Evolutionary conservation across 2,329 filamentous ascomycete genomes (phyloP).

Genomic region (Talaromyces sp.): DNA sequence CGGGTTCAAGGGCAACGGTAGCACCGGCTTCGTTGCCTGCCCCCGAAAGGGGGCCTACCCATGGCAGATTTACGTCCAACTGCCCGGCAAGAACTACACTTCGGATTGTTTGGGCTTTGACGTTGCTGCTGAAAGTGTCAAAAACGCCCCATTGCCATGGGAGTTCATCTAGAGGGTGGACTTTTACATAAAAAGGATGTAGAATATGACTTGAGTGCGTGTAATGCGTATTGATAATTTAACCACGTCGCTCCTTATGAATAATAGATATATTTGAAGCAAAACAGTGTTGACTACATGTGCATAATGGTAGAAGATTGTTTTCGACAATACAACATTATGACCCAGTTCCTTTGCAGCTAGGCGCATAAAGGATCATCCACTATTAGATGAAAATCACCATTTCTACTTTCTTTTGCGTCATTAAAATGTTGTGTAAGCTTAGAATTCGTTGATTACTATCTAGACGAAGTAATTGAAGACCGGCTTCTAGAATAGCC

Average conservation of each 20-base stretch:
- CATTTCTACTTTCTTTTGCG: too few species aligned
- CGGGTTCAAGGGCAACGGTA: neutral
- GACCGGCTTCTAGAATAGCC: too few species aligned
- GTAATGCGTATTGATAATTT: neutral
- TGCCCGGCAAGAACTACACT: neutral
- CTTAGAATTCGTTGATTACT: too few species aligned
- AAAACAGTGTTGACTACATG: neutral
- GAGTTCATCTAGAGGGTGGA: neutral
- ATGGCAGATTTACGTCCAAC: neutral
- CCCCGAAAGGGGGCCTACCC: neutral
- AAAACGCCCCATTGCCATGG: neutral
- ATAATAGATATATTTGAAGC: neutral
- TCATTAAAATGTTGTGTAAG: too few species aligned
- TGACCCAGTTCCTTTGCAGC: too few species aligned
- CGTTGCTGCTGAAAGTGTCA: neutral
- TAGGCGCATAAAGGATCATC: too few species aligned
- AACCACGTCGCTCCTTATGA: neutral
- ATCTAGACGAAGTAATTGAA: too few species aligned
- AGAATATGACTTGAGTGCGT: neutral
- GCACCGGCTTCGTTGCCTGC: neutral
- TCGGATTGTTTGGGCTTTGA: neutral
- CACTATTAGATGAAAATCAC: too few species aligned
- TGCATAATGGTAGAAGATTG: too few species aligned
- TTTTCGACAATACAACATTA: too few species aligned
- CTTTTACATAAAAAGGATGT: neutral